Base-by-base conservation (phyloP, 2,329 filamentous ascomycete genomes). In the Neonectria ditissima region DNA sequence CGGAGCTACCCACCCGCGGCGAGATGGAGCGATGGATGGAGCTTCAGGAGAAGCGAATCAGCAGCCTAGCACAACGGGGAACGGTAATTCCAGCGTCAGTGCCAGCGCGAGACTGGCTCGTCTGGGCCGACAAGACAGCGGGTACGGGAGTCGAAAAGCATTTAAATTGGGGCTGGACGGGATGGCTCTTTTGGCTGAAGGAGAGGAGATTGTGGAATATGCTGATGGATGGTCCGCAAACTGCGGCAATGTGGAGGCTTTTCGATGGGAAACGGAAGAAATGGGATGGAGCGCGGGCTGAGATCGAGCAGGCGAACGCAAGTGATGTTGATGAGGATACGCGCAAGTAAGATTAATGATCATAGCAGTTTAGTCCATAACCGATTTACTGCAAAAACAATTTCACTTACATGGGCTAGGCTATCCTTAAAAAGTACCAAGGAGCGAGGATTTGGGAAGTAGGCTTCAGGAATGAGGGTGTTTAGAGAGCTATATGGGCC, bases 151-250 rank as follows among this genome's bases (percentile, higher is more conserved):
- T 81, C 51, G 69, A 71, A 11, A 76, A 81, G 52, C 72, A 79
- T 28, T 66, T 83, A 39, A 79, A 79, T 7, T 82, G 78, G 75
- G 78, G 77, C 1, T 76, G 73, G 75, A 73, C 72, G 51, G 78
- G 76, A 0, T 81, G 80, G 80, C 57, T 68, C 61, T 80, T 82
- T 57, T 82, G 80, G 79, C 73, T 76, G 68, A 68, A 65, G 26
- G 78, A 82, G 51, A 75, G 75, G 14, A 68, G 67, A 54, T 69
- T 82, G 43, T 81, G 78, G 66, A 72, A 70, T n/a, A 65, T 81
- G 62, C 68, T 80, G 47, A 72, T 73, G 68, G 67, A 73, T 39
- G 70, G 70, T 1, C 67, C 67, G n/a, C 60, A 65, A 11, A 69
- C 69, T 1, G 52, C 68, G 16, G 66, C 67, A 1, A 51, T 65